Evolutionary conservation across 2,329 filamentous ascomycete genomes (phyloP).

Genomic region (Cryphonectria radicalis): DNA sequence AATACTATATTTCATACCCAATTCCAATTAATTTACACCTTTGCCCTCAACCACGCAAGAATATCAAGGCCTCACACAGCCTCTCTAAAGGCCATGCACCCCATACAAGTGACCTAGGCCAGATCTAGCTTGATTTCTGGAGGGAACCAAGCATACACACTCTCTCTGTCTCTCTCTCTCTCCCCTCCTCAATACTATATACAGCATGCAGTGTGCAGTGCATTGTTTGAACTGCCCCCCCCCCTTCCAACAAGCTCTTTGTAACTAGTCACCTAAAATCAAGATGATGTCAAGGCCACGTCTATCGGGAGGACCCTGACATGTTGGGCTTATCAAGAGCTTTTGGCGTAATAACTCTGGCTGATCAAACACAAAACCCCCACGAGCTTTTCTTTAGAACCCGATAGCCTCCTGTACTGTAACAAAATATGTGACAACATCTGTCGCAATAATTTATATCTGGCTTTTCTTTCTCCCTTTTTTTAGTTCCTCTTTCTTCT

Average conservation of each 20-base stretch:
- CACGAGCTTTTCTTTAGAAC: background rate
- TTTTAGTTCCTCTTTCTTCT: background rate
- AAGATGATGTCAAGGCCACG: background rate
- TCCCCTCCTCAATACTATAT: background rate
- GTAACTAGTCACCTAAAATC: background rate
- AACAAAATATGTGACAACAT: background rate
- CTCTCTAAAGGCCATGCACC: background rate
- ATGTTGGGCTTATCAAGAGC: background rate
- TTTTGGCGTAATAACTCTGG: background rate
- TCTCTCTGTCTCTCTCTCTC: too few species aligned
- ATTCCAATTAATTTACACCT: background rate
- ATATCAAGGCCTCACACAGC: background rate
- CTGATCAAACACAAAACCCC: background rate
- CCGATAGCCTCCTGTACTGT: background rate
- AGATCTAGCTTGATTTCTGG: background rate
- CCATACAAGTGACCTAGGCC: background rate
- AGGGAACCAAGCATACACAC: background rate
- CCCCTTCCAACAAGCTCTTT: too few species aligned
- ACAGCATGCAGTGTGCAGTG: too few species aligned
- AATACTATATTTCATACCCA: background rate
- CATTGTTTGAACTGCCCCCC: background rate
- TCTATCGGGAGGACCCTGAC: background rate
- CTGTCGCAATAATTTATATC: background rate
- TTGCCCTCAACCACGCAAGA: background rate
- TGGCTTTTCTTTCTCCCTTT: too few species aligned